Base-by-base conservation (phyloP, 75 land plant species). In the Cupressus sempervirens region DNA sequence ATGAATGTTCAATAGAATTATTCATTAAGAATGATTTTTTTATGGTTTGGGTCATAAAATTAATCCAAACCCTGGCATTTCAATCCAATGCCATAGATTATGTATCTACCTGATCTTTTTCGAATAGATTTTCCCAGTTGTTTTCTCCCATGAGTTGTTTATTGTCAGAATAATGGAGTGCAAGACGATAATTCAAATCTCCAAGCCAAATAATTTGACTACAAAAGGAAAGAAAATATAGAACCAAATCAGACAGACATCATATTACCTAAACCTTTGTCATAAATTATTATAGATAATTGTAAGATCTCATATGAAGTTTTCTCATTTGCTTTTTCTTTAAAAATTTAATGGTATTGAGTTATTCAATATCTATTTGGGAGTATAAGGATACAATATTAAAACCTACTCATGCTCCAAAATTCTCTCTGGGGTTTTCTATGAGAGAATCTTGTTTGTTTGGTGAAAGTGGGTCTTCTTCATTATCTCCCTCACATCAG, bases 121-220 rank as follows among this genome's bases (percentile, higher is more conserved):
- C 94, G 72, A 93, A 84, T 73, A 97, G 92, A 40, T 89, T 85
- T 82, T 89, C 91, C 99, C 99, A 97, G 86, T 94, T 91, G 38
- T 90, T 91, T 89, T 87, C 90, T 77, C 89, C 93, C 81, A 95
- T 87, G 38, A 93, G 87, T 54, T 93, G 87, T 90, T 92, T 94
- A 14, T 90, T 91, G 74, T 92, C 86, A 35, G 62, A 30, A 54
- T 91, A 56, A 82, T 91, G 87, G 36, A 95, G 89, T 41, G 96
- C 90, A 68, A 97, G 89, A 0, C 99, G 92, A 85, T 97, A 97
- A 81, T 97, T 97, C 87, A 95, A 87, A 88, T 97, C 99, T 15
- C 96, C 99, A 48, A 97, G 93, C 99, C 99, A 97, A 81, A 97
- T 90, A 7, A 97, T 74, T 81, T 93, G 96, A 88, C 98, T 97